These are phyloP conservation scores for Oryza meridionalis DNA, from an alignment of 176 grass and related monocot genomes.

Conservation along the genomic window DNA sequence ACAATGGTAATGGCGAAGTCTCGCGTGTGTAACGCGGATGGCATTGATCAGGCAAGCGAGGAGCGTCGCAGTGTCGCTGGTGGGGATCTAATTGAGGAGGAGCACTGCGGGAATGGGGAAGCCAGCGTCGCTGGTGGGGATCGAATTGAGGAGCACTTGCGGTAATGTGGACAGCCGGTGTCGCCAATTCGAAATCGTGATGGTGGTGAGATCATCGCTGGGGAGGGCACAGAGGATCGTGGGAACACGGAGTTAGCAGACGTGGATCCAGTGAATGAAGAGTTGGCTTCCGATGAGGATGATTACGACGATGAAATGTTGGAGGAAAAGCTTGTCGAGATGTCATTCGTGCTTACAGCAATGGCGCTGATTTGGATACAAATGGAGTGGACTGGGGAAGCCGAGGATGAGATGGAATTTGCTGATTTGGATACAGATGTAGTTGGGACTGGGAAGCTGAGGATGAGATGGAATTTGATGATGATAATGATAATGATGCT, in stretches of 20 bases:
- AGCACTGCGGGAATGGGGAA: neutral
- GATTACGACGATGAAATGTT: slow-evolving; percentile 43
- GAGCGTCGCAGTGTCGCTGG: neutral
- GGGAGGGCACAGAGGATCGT: neutral
- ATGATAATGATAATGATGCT: slow-evolving; percentile 33
- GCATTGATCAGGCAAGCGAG: neutral
- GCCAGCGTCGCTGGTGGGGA: slow-evolving; percentile 1
- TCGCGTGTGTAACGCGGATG: neutral
- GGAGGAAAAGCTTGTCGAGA: slow-evolving; percentile 57
- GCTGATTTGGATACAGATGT: slow-evolving; percentile 42
- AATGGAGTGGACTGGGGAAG: slow-evolving; percentile 43
- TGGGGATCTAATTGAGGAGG: neutral
- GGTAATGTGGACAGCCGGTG: neutral
- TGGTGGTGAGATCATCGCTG: neutral
- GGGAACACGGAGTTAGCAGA: neutral
- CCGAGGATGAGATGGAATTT: slow-evolving; percentile 50
- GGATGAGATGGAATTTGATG: slow-evolving; percentile 51
- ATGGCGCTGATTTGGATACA: slow-evolving; percentile 50
- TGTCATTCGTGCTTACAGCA: slow-evolving; percentile 55
- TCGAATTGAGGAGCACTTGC: neutral
- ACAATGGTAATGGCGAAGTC: neutral
- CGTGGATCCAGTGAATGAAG: slow-evolving; percentile 15
- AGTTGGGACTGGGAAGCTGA: slow-evolving; percentile 38
- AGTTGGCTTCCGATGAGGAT: slow-evolving; percentile 42
- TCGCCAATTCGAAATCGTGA: too few relatives aligned